Conservation (phyloP, 2,329 filamentous ascomycete species). For the Zalaria sp. region DNA sequence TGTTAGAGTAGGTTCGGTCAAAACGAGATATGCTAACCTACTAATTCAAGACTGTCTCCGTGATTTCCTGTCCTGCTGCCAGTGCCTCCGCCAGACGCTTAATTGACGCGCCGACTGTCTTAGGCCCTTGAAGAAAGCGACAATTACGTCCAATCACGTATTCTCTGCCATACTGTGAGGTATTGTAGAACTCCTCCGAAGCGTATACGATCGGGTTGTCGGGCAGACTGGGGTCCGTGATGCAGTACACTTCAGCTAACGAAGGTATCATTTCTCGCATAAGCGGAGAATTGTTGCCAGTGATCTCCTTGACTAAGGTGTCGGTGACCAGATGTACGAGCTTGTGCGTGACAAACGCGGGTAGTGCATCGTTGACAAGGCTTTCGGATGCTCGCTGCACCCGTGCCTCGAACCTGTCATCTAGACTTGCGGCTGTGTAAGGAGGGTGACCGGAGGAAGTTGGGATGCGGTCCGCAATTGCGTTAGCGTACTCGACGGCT, state of each 20-base stretch:
- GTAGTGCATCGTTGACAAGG: conserved; percentile 26
- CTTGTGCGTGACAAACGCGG: conserved; percentile 26
- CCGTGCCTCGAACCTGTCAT: conserved; percentile 22
- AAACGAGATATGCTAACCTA: conserved; percentile 1
- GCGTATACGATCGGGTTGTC: conserved; percentile 33
- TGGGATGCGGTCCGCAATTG: conserved; percentile 21
- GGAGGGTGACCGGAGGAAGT: conserved; percentile 11
- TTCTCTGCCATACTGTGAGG: conserved; percentile 27
- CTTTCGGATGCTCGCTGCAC: conserved; percentile 18
- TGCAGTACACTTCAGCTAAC: conserved; percentile 31
- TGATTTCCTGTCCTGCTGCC: conserved; percentile 24
- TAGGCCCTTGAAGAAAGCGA: conserved; percentile 29
- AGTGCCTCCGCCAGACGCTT: conserved; percentile 22
- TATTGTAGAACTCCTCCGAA: conserved; percentile 30
- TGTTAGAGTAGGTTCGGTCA: background rate
- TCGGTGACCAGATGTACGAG: conserved; percentile 26
- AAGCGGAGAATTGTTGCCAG: conserved; percentile 24
- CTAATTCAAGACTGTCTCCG: conserved; percentile 30
- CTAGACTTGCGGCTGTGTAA: conserved; percentile 19
- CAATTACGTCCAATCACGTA: conserved; percentile 30
- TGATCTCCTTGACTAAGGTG: conserved; percentile 28
- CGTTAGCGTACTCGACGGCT: conserved; percentile 30
- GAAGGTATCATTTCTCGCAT: conserved; percentile 26
- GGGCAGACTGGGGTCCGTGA: conserved; percentile 26
- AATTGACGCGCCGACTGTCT: conserved; percentile 20